Conservation (phyloP, 352 stramenopile genomes). For the Thalassiosira exigua region DNA sequence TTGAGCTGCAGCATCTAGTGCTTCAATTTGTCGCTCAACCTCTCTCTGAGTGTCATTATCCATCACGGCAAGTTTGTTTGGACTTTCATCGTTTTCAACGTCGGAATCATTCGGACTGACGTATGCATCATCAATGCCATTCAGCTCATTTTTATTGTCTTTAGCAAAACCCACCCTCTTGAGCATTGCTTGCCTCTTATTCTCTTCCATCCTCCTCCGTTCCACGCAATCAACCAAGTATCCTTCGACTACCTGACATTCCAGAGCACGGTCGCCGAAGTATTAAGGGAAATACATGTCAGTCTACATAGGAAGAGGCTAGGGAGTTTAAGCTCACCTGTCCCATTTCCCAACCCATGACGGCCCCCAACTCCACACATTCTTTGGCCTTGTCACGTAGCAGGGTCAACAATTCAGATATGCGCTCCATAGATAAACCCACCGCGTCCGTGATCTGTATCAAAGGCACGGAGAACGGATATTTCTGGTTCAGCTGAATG, state of each 20-base stretch:
- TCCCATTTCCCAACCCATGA: conserved; percentile 79
- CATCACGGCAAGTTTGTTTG: too few species aligned
- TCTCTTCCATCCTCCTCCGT: conserved; percentile 52
- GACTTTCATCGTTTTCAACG: conserved; percentile 17
- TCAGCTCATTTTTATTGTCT: background rate
- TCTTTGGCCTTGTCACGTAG: conserved; percentile 60
- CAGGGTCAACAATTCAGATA: conserved; percentile 44
- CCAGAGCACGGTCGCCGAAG: too few species aligned
- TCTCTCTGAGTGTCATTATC: conserved; percentile 67
- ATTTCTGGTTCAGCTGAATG: conserved; percentile 69
- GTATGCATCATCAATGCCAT: too few species aligned
- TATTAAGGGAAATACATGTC: too few species aligned
- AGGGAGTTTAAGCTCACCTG: too few species aligned
- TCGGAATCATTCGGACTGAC: too few species aligned
- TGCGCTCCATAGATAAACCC: conserved; percentile 49
- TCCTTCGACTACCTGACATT: conserved; percentile 72
- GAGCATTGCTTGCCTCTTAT: conserved; percentile 19
- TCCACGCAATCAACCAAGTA: conserved; percentile 78
- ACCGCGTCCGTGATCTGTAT: conserved; percentile 63
- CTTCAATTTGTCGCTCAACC: conserved; percentile 69
- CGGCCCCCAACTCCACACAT: conserved; percentile 51
- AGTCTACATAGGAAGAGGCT: too few species aligned
- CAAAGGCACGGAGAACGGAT: conserved; percentile 71
- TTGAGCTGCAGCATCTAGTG: conserved; percentile 60
- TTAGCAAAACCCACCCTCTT: conserved; percentile 8